Evolutionary conservation across 257 asterid genomes (phyloP).

Genomic region (Eustoma russellianum): DNA sequence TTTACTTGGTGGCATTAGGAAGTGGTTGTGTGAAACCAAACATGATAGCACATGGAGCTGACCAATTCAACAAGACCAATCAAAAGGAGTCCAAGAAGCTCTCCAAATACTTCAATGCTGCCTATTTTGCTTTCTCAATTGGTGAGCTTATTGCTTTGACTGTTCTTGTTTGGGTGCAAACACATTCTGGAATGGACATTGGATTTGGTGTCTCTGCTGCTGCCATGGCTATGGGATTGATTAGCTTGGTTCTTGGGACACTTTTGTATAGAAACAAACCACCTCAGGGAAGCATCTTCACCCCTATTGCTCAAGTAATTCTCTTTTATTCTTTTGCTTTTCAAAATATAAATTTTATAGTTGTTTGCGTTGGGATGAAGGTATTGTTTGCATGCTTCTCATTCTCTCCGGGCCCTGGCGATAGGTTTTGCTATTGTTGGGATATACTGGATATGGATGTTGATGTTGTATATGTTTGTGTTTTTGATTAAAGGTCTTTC

Average conservation of each 20-base stretch:
- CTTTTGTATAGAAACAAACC: constrained; percentile 59
- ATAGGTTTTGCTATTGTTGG: no score
- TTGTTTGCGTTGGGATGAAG: no score
- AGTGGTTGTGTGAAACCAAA: constrained; percentile 96
- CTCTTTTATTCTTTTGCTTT: not conserved
- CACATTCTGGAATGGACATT: constrained; percentile 94
- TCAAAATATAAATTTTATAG: no score
- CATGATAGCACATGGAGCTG: constrained; percentile 92
- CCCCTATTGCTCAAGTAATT: constrained; percentile 75
- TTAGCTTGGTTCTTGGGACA: constrained; percentile 50
- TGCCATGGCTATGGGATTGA: constrained; percentile 76
- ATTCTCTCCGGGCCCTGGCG: no score
- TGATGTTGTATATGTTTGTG: no score
- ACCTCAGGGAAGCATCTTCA: constrained; percentile 72
- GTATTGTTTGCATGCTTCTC: no score
- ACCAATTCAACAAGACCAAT: constrained; percentile 53
- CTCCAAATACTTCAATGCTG: constrained; percentile 83
- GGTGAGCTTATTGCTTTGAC: constrained; percentile 84
- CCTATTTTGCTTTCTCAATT: constrained; percentile 80
- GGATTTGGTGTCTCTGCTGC: constrained; percentile 90
- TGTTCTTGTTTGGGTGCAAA: constrained; percentile 72
- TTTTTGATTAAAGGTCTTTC: no score
- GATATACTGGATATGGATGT: no score
- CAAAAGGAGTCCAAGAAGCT: constrained; percentile 51
- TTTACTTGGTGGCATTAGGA: constrained; percentile 83